Evolutionary conservation across 306 rosid genomes (phyloP).

Genomic region (Vigna reflexopilosa): DNA sequence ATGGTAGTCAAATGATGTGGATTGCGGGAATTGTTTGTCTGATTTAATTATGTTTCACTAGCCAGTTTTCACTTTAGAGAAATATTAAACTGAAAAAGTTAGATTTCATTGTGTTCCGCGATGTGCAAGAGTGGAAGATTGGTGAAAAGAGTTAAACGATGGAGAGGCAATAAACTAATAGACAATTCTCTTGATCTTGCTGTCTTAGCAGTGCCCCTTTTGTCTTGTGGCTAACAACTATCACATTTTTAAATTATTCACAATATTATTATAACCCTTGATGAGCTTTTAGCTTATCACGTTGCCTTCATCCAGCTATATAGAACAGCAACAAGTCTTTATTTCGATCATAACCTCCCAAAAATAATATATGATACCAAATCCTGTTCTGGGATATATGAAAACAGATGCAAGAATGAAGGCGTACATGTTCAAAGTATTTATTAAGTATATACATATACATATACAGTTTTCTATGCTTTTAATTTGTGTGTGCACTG

Average conservation of each 20-base stretch:
- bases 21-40: constrained; percentile 42
- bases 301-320: constrained; percentile 29
- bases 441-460: constrained; percentile 4
- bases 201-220: constrained; percentile 53
- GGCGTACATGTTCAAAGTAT: constrained; percentile 25
- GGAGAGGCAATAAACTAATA: constrained; percentile 31
- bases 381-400: constrained; percentile 32
- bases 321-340: constrained; percentile 14
- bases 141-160: constrained; percentile 47
- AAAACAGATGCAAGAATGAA: constrained; percentile 35
- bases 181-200: constrained; percentile 63
- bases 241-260: constrained; percentile 37
- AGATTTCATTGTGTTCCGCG: constrained; percentile 67
- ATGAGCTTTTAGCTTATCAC: constrained; percentile 32
- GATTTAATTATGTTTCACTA: constrained; percentile 36
- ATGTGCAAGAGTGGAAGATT: constrained; percentile 50
- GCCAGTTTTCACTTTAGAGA: constrained; percentile 38
- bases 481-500: constrained; percentile 1
- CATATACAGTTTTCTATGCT: background rate
- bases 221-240: constrained; percentile 48
- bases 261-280: constrained; percentile 35
- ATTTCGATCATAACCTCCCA: constrained; percentile 39
- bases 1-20: constrained; percentile 45
- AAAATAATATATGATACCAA: too few relatives aligned
- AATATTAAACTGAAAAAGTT: constrained; percentile 50